These are phyloP conservation scores for Penicillium pulvis DNA, from an alignment of 495 filamentous ascomycete genomes.

Conservation along the genomic window DNA sequence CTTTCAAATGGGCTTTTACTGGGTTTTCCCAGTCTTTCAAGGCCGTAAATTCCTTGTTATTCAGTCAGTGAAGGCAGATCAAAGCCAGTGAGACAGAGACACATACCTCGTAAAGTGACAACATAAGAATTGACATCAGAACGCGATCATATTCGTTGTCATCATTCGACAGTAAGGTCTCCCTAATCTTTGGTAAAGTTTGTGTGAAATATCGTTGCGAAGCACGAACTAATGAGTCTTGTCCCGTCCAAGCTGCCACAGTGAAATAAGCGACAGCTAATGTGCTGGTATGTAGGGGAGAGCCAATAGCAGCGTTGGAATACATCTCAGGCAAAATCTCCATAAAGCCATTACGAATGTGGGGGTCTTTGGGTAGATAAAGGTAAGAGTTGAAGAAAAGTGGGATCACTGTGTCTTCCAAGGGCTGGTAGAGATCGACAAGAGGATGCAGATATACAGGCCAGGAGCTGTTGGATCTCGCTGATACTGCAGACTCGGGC, in stretches of 20 bases:
- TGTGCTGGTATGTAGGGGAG: slow-evolving; percentile 57
- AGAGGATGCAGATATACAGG: slow-evolving; percentile 1
- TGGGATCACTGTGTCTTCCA: slow-evolving; percentile 36
- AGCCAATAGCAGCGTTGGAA: slow-evolving; percentile 45
- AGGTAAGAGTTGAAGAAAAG: slow-evolving; percentile 42
- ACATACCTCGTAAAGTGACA: slow-evolving; percentile 67
- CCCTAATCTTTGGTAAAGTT: slow-evolving; percentile 56
- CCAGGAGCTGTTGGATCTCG: slow-evolving; percentile 4
- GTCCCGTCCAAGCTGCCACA: slow-evolving; percentile 43
- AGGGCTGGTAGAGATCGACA: slow-evolving; percentile 24
- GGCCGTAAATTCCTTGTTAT: slow-evolving; percentile 33
- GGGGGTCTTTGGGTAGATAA: slow-evolving; percentile 32
- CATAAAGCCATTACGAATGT: slow-evolving; percentile 36
- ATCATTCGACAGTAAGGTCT: slow-evolving; percentile 52
- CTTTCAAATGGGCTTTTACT: slow-evolving; percentile 33
- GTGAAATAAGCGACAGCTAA: slow-evolving; percentile 61
- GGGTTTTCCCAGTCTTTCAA: slow-evolving; percentile 29
- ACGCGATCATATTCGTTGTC: slow-evolving; percentile 54
- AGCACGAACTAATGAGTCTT: slow-evolving; percentile 41
- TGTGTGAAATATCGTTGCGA: slow-evolving; percentile 41
- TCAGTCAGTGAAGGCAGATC: background rate
- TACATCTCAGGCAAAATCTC: slow-evolving; percentile 60
- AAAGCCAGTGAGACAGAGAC: background rate
- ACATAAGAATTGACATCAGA: slow-evolving; percentile 61
- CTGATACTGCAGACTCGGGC: background rate